Evolutionary conservation across 805 yeast genomes (phyloP), one percentile per base, ranked within the genome.

Genomic region (Wickerhamiella kazuoi): DNA sequence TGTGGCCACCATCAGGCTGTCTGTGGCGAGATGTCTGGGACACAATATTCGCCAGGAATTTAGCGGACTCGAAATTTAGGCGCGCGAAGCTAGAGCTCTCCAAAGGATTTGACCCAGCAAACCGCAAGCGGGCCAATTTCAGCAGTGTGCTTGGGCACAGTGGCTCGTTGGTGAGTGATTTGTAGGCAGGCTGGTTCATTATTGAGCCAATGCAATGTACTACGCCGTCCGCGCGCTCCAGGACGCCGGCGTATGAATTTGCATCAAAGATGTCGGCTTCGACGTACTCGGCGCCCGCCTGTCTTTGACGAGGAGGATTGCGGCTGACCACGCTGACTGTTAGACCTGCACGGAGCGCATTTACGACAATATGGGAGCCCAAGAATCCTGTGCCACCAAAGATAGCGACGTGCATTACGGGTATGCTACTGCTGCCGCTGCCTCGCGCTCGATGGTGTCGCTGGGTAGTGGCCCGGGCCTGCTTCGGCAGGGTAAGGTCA

Each of bases 301-400:
- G 6, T 4, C 8, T 17, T 4, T 11, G 9, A 19, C 49, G 2
- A 71, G 63, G 81, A 83, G 76, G 7, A 21, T 3, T 51, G 38
- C 11, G 47, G 38, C 81, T 71, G n/a, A 81, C 57, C 0, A 93
- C 71, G 0, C 75, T 65, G 3, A 84, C 93, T 9, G 67, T 55
- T 54, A 65, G 72, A 0, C 93, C 93, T 16, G 69, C 55, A 18
- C 56, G 59, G 1, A 79, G 56, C 0, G 79, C 93, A 2, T 67
- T 65, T 52, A 76, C 76, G 52, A 93, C 80, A 7, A 86, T 74
- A 26, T 75, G 61, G 41, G 44, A 46, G 48, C 72, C 78, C 15
- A 86, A 56, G 52, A 81, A 81, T 7, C 96, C 96, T 47, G 72
- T 74, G 1, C 96, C 95, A 15, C 97, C 97, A 50, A 84, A 72